phyloP scores from a whole-genome alignment of 306 rosid species.

The Amphicarpaea edgeworthii region DNA sequence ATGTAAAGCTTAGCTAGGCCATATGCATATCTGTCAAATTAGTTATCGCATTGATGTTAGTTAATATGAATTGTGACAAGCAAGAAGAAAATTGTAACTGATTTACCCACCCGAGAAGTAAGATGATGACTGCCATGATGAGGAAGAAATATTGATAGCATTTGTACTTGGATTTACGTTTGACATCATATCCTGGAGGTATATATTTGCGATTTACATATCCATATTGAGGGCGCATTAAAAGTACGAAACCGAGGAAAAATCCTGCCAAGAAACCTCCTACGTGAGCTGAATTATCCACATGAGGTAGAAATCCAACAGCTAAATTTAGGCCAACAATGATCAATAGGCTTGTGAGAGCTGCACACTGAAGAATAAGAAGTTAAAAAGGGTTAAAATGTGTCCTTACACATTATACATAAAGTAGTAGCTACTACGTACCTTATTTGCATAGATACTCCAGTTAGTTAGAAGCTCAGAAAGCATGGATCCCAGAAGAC shows the following conservation, averaged over 20 bases:
- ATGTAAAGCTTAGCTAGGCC: conserved; percentile 50
- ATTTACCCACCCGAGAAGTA: conserved; percentile 84
- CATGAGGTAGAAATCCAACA: conserved; percentile 82
- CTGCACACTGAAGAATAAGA: conserved; percentile 69
- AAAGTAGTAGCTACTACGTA: no score
- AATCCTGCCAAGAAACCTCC: conserved; percentile 87
- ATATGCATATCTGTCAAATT: conserved; percentile 59
- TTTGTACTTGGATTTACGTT: conserved; percentile 66
- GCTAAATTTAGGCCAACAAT: conserved; percentile 75
- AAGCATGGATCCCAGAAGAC: conserved; percentile 89
- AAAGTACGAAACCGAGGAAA: conserved; percentile 76
- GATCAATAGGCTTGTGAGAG: conserved; percentile 60
- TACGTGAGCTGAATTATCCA: conserved; percentile 90
- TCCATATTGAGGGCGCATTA: conserved; percentile 88
- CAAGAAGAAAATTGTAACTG: background rate
- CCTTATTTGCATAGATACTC: conserved; percentile 85
- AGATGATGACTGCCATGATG: conserved; percentile 49
- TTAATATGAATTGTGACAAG: conserved; percentile 4
- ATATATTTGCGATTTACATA: conserved; percentile 64
- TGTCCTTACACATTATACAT: background rate
- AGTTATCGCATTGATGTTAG: conserved; percentile 24
- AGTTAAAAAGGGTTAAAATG: conserved; percentile 18
- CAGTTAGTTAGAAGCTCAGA: conserved; percentile 96
- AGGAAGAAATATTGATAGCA: conserved; percentile 70
- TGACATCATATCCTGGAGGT: conserved; percentile 65